Percentiles rank a stretch among this genome's conserved stretches.
Conservation (phyloP, 805 yeast species). For the Komagataella kurtzmanii region DNA sequence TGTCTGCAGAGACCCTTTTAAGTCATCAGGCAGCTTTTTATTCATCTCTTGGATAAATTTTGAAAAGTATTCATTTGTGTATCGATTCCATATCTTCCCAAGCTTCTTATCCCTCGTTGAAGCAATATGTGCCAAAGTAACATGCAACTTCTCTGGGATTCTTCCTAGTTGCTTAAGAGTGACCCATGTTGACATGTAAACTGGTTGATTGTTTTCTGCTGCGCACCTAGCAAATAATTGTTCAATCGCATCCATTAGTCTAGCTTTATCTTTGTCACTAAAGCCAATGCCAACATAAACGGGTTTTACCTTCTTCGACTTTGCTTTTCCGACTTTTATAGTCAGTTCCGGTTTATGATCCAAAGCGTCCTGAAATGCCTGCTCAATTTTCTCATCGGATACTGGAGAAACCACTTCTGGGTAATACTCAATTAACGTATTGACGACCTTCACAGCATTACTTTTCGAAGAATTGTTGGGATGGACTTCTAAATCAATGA, state of each 20-base stretch:
- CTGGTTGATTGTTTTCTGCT: not conserved
- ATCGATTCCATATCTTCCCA: conserved; percentile 8
- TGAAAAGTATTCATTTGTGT: not conserved
- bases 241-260: not conserved
- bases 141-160: conserved; percentile 46
- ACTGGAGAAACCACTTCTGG: conserved; percentile 18
- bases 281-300: conserved; percentile 33
- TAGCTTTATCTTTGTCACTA: not conserved
- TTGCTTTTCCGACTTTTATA: conserved; percentile 18
- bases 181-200: conserved; percentile 9
- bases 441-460: conserved; percentile 33
- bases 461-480: conserved; percentile 28
- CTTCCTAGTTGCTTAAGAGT: conserved; percentile 17
- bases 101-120: conserved; percentile 7
- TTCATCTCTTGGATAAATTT: not conserved
- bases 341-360: conserved; percentile 35
- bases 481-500: conserved; percentile 41
- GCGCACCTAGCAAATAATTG: conserved; percentile 1
- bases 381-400: conserved; percentile 22
- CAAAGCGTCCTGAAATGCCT: conserved; percentile 40
- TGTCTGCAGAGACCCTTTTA: not conserved
- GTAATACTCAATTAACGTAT: conserved; percentile 2
- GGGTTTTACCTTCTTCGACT: conserved; percentile 14
- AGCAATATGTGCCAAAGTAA: conserved; percentile 44
- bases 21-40: not conserved